A percentile compares a stretch with the other conserved stretches of the same genome.
Conservation (phyloP, 345 rosid genomes). For the Iberis pinnata region DNA sequence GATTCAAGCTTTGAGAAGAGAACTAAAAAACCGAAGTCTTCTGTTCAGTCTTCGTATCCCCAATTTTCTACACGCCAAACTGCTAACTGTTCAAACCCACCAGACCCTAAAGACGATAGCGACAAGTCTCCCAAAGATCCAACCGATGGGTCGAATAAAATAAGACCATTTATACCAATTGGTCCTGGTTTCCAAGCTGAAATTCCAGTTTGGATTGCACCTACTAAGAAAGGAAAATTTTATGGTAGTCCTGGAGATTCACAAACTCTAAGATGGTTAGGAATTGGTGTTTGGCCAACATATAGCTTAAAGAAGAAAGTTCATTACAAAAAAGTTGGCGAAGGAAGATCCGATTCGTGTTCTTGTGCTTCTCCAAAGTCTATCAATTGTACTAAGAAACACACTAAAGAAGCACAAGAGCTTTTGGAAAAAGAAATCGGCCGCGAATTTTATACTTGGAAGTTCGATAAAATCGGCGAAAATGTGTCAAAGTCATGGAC, state of each 20-base stretch:
- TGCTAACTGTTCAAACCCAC: slow-evolving; percentile 15
- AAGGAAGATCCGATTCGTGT: slow-evolving; percentile 35
- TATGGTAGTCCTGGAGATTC: slow-evolving; percentile 34
- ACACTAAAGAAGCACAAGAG: slow-evolving; percentile 26
- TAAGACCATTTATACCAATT: slow-evolving; percentile 32
- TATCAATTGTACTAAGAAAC: slow-evolving; percentile 29
- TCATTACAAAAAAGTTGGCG: slow-evolving; percentile 27
- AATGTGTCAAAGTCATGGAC: slow-evolving; percentile 35
- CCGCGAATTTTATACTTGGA: slow-evolving; percentile 36
- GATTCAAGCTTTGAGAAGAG: slow-evolving; percentile 23
- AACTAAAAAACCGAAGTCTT: background rate
- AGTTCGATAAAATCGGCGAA: slow-evolving; percentile 43
- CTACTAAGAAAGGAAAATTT: slow-evolving; percentile 22
- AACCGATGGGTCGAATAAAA: background rate
- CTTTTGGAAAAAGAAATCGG: slow-evolving; percentile 29
- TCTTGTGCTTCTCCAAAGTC: slow-evolving; percentile 34
- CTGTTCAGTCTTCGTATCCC: slow-evolving; percentile 11
- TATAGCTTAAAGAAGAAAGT: slow-evolving; percentile 25
- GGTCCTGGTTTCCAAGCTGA: slow-evolving; percentile 46
- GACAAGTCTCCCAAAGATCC: slow-evolving; percentile 11
- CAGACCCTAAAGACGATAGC: slow-evolving; percentile 10
- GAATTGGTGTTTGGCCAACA: slow-evolving; percentile 40
- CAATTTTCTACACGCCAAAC: slow-evolving; percentile 8
- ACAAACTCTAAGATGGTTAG: slow-evolving; percentile 35
- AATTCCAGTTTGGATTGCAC: slow-evolving; percentile 36